A percentile compares a stretch with the other conserved stretches of the same genome.
phyloP scores from a whole-genome alignment of 2,329 filamentous ascomycete species.

The Aspergillus pseudonomiae region DNA sequence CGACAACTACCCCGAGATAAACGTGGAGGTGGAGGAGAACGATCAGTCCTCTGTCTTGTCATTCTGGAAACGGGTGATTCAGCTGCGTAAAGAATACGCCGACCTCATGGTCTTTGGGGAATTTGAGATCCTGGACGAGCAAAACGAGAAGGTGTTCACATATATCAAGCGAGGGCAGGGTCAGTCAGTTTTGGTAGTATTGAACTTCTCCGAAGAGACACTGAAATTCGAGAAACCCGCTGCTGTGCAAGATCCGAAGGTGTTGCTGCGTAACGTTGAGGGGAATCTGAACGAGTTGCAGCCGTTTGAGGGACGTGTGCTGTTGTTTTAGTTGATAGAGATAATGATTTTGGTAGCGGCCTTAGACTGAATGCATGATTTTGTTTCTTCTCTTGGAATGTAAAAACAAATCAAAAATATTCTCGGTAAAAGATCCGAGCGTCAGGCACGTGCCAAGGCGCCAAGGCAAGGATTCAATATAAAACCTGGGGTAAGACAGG shows the following conservation, averaged over 20 bases:
- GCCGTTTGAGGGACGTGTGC: constrained; percentile 37
- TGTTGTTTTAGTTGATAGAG: constrained; percentile 10
- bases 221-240: constrained; percentile 2
- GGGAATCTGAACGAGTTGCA: constrained; percentile 25
- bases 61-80: constrained; percentile 63
- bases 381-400: background rate
- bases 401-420: background rate
- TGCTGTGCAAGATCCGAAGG: constrained; percentile 14
- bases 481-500: background rate
- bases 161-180: constrained; percentile 22
- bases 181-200: constrained; percentile 13
- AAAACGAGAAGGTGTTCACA: constrained; percentile 56
- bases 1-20: constrained; percentile 58
- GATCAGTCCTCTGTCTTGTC: constrained; percentile 54
- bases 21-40: constrained; percentile 55
- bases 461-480: background rate
- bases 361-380: background rate
- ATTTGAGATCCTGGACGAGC: constrained; percentile 58
- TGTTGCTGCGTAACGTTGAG: constrained; percentile 28
- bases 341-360: background rate
- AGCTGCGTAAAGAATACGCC: constrained; percentile 60
- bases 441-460: background rate
- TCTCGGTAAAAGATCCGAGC: background rate
- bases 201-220: constrained; percentile 21
- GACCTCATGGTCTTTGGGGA: constrained; percentile 69